Evolutionary conservation across 2,329 filamentous ascomycete genomes (phyloP).

Genomic region (Delphinella strobiligena): DNA sequence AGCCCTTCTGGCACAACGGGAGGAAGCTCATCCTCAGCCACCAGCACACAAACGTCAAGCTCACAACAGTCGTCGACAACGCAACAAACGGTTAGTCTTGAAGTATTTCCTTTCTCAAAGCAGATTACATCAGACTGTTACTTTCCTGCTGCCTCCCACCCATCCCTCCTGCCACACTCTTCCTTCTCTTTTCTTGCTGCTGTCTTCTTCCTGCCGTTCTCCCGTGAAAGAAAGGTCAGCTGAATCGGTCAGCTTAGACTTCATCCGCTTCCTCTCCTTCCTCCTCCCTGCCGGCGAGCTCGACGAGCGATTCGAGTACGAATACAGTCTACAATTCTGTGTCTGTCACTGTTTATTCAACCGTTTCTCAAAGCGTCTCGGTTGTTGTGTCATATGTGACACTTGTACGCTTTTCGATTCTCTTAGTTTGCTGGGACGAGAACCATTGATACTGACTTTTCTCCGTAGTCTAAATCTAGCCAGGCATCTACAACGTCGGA

Average conservation of each 20-base stretch:
- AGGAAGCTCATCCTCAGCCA: slow-evolving; percentile 18
- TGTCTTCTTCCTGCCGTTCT: not conserved
- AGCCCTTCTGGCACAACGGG: slow-evolving; percentile 47
- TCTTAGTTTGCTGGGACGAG: not conserved
- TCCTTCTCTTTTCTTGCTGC: not conserved
- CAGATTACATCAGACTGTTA: not conserved
- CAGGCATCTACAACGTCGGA: slow-evolving; percentile 10
- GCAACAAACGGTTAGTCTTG: slow-evolving; percentile 1
- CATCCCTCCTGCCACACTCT: not conserved
- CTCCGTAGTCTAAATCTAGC: slow-evolving; percentile 3
- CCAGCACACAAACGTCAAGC: slow-evolving; percentile 6
- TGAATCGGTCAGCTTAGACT: slow-evolving; percentile 7
- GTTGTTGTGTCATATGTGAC: slow-evolving; percentile 17
- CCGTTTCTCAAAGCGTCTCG: slow-evolving; percentile 14
- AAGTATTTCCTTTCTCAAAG: not conserved
- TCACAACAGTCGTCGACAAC: not conserved
- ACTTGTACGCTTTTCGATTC: slow-evolving; percentile 16
- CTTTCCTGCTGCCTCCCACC: not conserved
- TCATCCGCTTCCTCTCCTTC: slow-evolving; percentile 4
- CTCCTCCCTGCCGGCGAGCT: slow-evolving; percentile 1
- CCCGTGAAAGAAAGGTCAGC: not conserved
- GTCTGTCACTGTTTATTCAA: slow-evolving; percentile 12
- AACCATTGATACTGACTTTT: not conserved
- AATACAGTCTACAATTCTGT: slow-evolving; percentile 4
- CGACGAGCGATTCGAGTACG: slow-evolving; percentile 6